phyloP scores from a whole-genome alignment of 2,329 filamentous ascomycete species.

The Xylariales sp. region DNA sequence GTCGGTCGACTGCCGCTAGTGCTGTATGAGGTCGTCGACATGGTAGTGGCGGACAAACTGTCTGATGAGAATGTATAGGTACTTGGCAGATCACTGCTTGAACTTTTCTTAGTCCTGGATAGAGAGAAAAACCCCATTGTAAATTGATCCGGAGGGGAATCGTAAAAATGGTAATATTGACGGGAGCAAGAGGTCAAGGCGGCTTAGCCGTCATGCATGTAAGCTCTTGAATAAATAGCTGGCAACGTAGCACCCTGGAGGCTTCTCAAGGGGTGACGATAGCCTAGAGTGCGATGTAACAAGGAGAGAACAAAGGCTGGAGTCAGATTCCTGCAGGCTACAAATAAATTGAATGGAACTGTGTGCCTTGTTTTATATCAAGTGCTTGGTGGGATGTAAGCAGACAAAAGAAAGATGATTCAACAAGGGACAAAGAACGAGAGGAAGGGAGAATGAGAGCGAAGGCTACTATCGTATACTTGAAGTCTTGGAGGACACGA shows the following conservation, averaged over 20 bases:
- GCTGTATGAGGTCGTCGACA: conserved; percentile 45
- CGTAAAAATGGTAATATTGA: conserved; percentile 8
- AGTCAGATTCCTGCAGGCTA: not conserved
- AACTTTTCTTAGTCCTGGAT: conserved; percentile 38
- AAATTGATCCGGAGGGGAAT: not conserved
- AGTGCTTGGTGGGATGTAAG: conserved; percentile 1
- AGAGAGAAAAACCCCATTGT: conserved; percentile 27
- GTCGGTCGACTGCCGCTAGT: conserved; percentile 45
- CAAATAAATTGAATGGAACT: conserved; percentile 14
- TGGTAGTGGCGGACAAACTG: conserved; percentile 37
- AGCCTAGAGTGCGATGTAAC: conserved; percentile 1
- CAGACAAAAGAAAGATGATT: conserved; percentile 1
- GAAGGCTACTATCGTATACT: not conserved
- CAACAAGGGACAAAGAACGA: not conserved
- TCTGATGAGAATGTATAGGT: conserved; percentile 35
- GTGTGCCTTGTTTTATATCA: conserved; percentile 1
- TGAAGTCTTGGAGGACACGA: conserved; percentile 6
- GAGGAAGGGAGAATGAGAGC: not conserved
- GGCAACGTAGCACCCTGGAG: conserved; percentile 1
- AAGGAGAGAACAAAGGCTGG: conserved; percentile 11
- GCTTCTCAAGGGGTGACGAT: conserved; percentile 6
- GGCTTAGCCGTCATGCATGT: conserved; percentile 23
- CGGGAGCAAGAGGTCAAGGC: conserved; percentile 14
- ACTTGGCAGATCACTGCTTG: conserved; percentile 18
- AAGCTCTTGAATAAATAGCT: conserved; percentile 1